Percentiles rank a stretch among this genome's conserved stretches.
Evolutionary conservation across 768 basidiomycete genomes (phyloP).

Genomic region (Trametes maxima): DNA sequence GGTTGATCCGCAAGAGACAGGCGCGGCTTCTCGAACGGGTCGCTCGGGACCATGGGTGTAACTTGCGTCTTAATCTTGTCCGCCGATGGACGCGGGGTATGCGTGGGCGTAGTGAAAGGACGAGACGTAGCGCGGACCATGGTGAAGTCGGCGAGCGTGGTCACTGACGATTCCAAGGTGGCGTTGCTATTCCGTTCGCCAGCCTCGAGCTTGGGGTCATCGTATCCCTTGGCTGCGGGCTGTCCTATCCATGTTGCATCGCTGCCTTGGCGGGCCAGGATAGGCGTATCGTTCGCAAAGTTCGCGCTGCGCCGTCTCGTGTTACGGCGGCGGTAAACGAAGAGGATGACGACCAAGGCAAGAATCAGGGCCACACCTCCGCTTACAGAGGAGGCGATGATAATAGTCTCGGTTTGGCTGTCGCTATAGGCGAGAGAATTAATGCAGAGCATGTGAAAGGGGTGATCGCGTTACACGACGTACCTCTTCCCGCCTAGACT

Average conservation of each 20-base stretch:
- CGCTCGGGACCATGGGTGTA: conserved; percentile 8
- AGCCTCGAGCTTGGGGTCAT: conserved; percentile 12
- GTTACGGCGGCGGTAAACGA: conserved; percentile 21
- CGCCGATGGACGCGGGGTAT: conserved; percentile 13
- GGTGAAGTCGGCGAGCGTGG: conserved; percentile 12
- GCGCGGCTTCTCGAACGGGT: conserved; percentile 14
- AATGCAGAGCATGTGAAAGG: not conserved
- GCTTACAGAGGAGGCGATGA: conserved; percentile 20
- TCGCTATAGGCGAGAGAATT: not conserved
- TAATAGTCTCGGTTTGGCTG: conserved; percentile 12
- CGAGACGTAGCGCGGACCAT: conserved; percentile 10
- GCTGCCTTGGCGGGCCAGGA: conserved; percentile 2
- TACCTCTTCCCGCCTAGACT: conserved; percentile 7
- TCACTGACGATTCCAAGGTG: conserved; percentile 9
- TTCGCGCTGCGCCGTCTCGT: not conserved
- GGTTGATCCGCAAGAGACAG: conserved; percentile 4
- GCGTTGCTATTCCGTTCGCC: conserved; percentile 8
- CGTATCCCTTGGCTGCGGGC: not conserved
- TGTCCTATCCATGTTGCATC: conserved; percentile 18
- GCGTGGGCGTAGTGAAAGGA: conserved; percentile 12
- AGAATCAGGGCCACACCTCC: conserved; percentile 17
- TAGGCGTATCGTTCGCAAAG: not conserved
- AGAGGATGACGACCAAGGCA: conserved; percentile 6
- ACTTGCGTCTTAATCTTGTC: conserved; percentile 11
- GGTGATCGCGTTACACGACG: too few relatives aligned